A percentile compares a stretch with the other conserved stretches of the same genome.
phyloP scores from a whole-genome alignment of 2,329 filamentous ascomycete genomes.

The Anthostomella pinea region DNA sequence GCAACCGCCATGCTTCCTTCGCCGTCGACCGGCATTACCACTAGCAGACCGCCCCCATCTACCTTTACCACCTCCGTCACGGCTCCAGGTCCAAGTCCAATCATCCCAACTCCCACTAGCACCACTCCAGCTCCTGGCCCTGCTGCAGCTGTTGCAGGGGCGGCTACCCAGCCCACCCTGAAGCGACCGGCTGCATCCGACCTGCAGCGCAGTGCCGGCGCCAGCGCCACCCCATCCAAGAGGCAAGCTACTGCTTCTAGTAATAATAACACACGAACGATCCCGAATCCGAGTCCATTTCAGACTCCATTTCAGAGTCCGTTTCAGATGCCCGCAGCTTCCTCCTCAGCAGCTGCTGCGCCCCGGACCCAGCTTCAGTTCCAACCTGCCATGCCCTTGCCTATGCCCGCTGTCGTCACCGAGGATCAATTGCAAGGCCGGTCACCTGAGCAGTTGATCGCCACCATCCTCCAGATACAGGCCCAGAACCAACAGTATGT shows the following conservation, averaged over 20 bases:
- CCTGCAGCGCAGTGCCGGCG: constrained; percentile 33
- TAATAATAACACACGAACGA: constrained; percentile 16
- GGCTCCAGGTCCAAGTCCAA: constrained; percentile 13
- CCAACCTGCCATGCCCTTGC: constrained; percentile 20
- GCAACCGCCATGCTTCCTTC: constrained; percentile 30
- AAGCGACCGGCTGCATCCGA: constrained; percentile 35
- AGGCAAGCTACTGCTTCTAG: constrained; percentile 29
- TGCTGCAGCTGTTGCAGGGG: constrained; percentile 16
- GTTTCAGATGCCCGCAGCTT: constrained; percentile 7
- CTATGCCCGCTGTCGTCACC: constrained; percentile 24
- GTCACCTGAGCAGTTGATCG: constrained; percentile 34
- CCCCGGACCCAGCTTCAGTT: constrained; percentile 22
- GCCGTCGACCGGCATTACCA: constrained; percentile 28
- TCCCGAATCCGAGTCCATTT: constrained; percentile 21
- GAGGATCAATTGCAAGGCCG: constrained; percentile 33
- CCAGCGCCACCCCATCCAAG: constrained; percentile 32
- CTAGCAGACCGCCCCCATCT: constrained; percentile 25
- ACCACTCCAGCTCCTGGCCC: constrained; percentile 9
- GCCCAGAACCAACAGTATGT: constrained; percentile 34
- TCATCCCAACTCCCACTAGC: constrained; percentile 14
- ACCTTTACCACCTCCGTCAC: constrained; percentile 20
- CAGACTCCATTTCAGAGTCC: background rate
- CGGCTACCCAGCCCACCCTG: constrained; percentile 23
- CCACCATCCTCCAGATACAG: constrained; percentile 35
- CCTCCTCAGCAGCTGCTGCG: constrained; percentile 5